Conservation (phyloP, 2,329 filamentous ascomycete genomes). For the Colletotrichum agaves region DNA sequence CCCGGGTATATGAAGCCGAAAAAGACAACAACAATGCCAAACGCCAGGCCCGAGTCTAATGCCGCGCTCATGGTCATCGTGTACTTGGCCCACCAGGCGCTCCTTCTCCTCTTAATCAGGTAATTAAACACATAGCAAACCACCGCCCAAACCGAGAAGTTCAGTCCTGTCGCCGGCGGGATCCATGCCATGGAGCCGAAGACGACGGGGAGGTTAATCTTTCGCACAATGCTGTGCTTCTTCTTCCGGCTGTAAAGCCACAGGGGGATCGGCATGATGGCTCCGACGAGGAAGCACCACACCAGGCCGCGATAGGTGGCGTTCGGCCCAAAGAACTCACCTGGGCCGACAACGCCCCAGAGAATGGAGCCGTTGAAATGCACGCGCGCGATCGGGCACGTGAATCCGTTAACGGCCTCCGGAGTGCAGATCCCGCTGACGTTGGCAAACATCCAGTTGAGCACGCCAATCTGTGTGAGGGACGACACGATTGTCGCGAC, state of each 20-base stretch:
- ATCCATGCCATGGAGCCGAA: conserved; percentile 89
- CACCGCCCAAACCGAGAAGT: conserved; percentile 87
- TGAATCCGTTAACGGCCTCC: conserved; percentile 86
- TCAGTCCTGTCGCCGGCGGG: conserved; percentile 85
- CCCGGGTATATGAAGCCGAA: conserved; percentile 88
- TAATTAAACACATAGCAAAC: conserved; percentile 90
- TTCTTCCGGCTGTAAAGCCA: conserved; percentile 75
- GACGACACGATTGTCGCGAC: conserved; percentile 80
- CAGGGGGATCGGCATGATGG: conserved; percentile 77
- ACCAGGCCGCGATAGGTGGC: conserved; percentile 81
- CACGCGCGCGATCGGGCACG: conserved; percentile 85
- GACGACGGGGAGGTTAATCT: conserved; percentile 84
- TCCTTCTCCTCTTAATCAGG: conserved; percentile 73
- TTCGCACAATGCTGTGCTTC: conserved; percentile 73
- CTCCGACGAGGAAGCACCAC: conserved; percentile 84
- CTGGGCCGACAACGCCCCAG: conserved; percentile 88
- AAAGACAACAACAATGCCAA: conserved; percentile 85
- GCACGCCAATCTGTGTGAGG: conserved; percentile 82
- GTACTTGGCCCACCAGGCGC: conserved; percentile 90
- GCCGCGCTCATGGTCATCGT: conserved; percentile 89
- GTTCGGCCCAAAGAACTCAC: conserved; percentile 81
- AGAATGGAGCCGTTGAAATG: conserved; percentile 92
- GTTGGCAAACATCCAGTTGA: conserved; percentile 90
- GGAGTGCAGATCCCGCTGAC: conserved; percentile 82
- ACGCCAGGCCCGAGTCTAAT: conserved; percentile 83